phyloP scores from a whole-genome alignment of 306 rosid species.

The Alnus rubra region DNA sequence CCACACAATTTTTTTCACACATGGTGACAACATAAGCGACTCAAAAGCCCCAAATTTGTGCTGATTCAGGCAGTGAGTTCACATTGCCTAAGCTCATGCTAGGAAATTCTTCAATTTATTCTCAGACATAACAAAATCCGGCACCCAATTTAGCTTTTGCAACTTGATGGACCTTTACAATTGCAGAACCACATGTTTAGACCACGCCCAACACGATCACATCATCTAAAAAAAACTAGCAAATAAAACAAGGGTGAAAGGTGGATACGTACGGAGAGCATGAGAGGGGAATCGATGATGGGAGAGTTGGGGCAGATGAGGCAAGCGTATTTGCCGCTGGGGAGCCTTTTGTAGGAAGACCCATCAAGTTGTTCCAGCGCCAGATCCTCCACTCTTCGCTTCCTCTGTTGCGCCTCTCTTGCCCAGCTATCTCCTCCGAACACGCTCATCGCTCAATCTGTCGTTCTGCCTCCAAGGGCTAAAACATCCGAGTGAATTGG shows the following conservation, averaged over 20 bases:
- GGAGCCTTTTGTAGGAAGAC: conserved; percentile 35
- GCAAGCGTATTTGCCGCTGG: conserved; percentile 35
- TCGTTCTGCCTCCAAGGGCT: background rate
- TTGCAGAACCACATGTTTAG: background rate
- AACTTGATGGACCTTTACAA: background rate
- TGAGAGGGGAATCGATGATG: conserved; percentile 38
- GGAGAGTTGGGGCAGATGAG: conserved; percentile 34
- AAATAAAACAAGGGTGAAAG: background rate
- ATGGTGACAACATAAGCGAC: background rate
- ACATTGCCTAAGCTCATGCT: background rate
- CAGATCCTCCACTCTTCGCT: conserved; percentile 36
- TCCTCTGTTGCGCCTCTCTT: conserved; percentile 38
- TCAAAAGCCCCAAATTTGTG: background rate
- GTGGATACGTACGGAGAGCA: conserved; percentile 29
- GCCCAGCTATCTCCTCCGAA: conserved; percentile 50
- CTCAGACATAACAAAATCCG: background rate
- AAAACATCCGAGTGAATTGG: background rate
- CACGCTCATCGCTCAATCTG: conserved; percentile 34
- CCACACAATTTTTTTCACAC: background rate
- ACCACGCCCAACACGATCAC: background rate
- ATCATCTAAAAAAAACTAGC: background rate
- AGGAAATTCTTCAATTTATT: background rate
- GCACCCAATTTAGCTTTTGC: background rate
- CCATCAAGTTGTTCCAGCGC: conserved; percentile 9
- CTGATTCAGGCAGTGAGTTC: background rate